Conservation (phyloP, 1,284 basidiomycete genomes). For the Caloboletus firmus region DNA sequence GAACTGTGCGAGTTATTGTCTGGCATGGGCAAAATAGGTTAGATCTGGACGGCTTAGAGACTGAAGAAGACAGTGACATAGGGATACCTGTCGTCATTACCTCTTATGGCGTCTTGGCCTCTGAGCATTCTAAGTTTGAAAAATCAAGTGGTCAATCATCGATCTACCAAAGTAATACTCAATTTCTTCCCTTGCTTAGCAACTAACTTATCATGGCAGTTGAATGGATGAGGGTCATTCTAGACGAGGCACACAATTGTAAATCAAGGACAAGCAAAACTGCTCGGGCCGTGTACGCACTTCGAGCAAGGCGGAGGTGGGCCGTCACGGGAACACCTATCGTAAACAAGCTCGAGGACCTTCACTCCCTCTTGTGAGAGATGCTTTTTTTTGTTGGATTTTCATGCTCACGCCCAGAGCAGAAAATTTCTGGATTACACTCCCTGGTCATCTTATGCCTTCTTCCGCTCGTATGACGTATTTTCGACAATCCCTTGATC, state of each 20-base stretch:
- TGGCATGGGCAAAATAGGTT: slow-evolving; percentile 87
- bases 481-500: neutral
- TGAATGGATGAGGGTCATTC: slow-evolving; percentile 77
- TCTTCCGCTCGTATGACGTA: slow-evolving; percentile 73
- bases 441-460: slow-evolving; percentile 89
- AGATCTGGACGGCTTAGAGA: slow-evolving; percentile 65
- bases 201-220: slow-evolving; percentile 42
- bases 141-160: slow-evolving; percentile 52
- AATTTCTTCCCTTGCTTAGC: neutral
- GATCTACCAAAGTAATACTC: slow-evolving; percentile 68
- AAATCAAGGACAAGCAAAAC: slow-evolving; percentile 90
- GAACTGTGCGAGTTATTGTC: slow-evolving; percentile 66
- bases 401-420: slow-evolving; percentile 4
- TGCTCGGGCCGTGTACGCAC: slow-evolving; percentile 86
- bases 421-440: slow-evolving; percentile 89
- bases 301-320: slow-evolving; percentile 84
- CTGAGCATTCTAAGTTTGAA: slow-evolving; percentile 74
- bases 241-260: slow-evolving; percentile 95
- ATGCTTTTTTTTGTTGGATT: neutral
- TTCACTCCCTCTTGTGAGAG: slow-evolving; percentile 82
- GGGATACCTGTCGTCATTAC: slow-evolving; percentile 83
- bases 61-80: slow-evolving; percentile 46
- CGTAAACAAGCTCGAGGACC: slow-evolving; percentile 91
- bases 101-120: slow-evolving; percentile 85
- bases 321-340: slow-evolving; percentile 95